phyloP scores from a whole-genome alignment of 495 filamentous ascomycete genomes.

The Talaromyces trachyspermus region DNA sequence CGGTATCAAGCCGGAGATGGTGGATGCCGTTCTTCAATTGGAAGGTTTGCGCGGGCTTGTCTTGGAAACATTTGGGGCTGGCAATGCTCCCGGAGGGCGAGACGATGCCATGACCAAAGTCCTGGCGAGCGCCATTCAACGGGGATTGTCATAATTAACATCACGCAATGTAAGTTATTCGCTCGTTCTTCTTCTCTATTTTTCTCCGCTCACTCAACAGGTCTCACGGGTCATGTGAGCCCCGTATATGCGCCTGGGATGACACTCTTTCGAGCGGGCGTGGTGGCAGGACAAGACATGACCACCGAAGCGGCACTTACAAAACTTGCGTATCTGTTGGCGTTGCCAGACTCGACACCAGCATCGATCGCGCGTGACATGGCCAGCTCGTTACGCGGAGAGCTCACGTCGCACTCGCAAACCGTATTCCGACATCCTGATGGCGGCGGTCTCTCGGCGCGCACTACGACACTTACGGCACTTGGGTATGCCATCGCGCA shows the following conservation, averaged over 20 bases:
- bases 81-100: slow-evolving; percentile 80
- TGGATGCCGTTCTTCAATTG: slow-evolving; percentile 78
- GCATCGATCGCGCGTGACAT: slow-evolving; percentile 62
- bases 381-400: slow-evolving; percentile 71
- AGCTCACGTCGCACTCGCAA: slow-evolving; percentile 68
- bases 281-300: slow-evolving; percentile 89
- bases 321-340: slow-evolving; percentile 85
- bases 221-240: slow-evolving; percentile 75
- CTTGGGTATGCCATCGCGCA: slow-evolving; percentile 76
- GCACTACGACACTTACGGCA: slow-evolving; percentile 52
- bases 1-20: slow-evolving; percentile 90
- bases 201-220: slow-evolving; percentile 27
- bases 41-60: slow-evolving; percentile 75
- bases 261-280: slow-evolving; percentile 74
- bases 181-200: too few relatives aligned
- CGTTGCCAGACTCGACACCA: slow-evolving; percentile 52
- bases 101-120: slow-evolving; percentile 80
- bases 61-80: slow-evolving; percentile 91
- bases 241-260: slow-evolving; percentile 91
- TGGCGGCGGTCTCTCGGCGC: slow-evolving; percentile 40
- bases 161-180: slow-evolving; percentile 85
- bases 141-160: slow-evolving; percentile 83
- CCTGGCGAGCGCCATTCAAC: slow-evolving; percentile 64
- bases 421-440: slow-evolving; percentile 66
- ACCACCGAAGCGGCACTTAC: slow-evolving; percentile 91